Evolutionary conservation across 805 yeast genomes (phyloP).

Genomic region (Isabelozyma heimii): DNA sequence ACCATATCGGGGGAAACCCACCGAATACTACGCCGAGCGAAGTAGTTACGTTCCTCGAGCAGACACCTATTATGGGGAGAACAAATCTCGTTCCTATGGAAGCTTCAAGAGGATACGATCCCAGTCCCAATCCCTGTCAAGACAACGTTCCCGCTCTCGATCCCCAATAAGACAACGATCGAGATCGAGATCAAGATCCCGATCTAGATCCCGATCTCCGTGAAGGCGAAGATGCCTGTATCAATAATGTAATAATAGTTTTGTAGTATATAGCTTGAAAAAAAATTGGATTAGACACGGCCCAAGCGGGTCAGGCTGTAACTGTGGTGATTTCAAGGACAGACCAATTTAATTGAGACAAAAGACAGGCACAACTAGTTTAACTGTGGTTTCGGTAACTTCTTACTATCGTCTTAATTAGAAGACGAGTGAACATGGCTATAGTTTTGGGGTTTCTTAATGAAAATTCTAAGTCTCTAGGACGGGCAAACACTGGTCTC

Average conservation of each 20-base stretch:
- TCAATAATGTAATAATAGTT: background rate
- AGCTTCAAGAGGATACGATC: background rate
- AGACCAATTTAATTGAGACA: too few relatives aligned
- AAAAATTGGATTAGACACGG: background rate
- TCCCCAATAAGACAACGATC: too few relatives aligned
- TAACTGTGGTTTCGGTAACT: too few relatives aligned
- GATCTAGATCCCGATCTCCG: background rate
- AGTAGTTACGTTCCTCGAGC: slow-evolving; percentile 2
- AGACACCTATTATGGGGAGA: slow-evolving; percentile 3
- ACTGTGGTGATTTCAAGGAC: too few relatives aligned
- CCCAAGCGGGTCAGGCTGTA: too few relatives aligned
- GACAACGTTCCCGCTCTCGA: background rate
- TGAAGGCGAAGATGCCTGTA: background rate
- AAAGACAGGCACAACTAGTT: too few relatives aligned
- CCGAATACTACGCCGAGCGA: background rate
- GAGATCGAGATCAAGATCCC: background rate
- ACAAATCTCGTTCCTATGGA: background rate
- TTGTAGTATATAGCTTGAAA: background rate
- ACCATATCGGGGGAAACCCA: background rate
- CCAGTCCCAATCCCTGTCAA: background rate
- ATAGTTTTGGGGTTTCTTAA: too few relatives aligned
- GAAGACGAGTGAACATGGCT: too few relatives aligned
- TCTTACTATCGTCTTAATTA: too few relatives aligned
- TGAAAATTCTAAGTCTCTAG: background rate
- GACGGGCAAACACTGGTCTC: background rate